A percentile compares a stretch with the other conserved stretches of the same genome.
phyloP scores from a whole-genome alignment of 495 filamentous ascomycete species.

The Daldinia loculata region DNA sequence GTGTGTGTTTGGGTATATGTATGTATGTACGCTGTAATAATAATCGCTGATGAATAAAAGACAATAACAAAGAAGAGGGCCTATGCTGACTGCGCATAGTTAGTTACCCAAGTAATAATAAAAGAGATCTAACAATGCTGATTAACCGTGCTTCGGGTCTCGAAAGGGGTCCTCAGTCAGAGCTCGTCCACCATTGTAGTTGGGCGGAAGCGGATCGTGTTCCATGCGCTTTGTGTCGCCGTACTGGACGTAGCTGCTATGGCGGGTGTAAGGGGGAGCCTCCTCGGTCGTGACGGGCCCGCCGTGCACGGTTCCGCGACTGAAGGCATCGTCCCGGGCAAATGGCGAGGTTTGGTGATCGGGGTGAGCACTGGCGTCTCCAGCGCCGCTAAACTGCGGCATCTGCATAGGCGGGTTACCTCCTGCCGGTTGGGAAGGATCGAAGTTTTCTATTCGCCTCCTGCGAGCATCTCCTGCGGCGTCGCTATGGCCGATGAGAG shows the following conservation, averaged over 20 bases:
- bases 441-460: slow-evolving; percentile 31
- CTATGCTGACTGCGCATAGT: not conserved
- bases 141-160: slow-evolving; percentile 12
- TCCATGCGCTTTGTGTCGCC: slow-evolving; percentile 33
- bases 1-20: slow-evolving; percentile 13
- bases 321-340: slow-evolving; percentile 26
- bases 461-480: slow-evolving; percentile 49
- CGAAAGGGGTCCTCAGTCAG: slow-evolving; percentile 23
- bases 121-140: not conserved
- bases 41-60: slow-evolving; percentile 11
- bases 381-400: slow-evolving; percentile 27
- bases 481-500: slow-evolving; percentile 64
- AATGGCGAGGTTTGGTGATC: slow-evolving; percentile 35
- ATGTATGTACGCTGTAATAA: slow-evolving; percentile 14
- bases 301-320: slow-evolving; percentile 24
- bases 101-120: not conserved
- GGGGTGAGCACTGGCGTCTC: slow-evolving; percentile 32
- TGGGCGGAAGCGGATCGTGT: not conserved
- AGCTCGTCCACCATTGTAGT: slow-evolving; percentile 1
- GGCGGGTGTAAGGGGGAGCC: slow-evolving; percentile 35
- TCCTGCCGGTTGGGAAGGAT: not conserved
- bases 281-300: slow-evolving; percentile 36
- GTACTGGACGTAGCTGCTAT: slow-evolving; percentile 39
- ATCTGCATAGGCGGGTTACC: slow-evolving; percentile 1
- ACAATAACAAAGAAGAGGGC: slow-evolving; percentile 1